These are phyloP conservation scores for Penicillium sp. DNA, from an alignment of 2,329 filamentous ascomycete species.

Conservation along the genomic window DNA sequence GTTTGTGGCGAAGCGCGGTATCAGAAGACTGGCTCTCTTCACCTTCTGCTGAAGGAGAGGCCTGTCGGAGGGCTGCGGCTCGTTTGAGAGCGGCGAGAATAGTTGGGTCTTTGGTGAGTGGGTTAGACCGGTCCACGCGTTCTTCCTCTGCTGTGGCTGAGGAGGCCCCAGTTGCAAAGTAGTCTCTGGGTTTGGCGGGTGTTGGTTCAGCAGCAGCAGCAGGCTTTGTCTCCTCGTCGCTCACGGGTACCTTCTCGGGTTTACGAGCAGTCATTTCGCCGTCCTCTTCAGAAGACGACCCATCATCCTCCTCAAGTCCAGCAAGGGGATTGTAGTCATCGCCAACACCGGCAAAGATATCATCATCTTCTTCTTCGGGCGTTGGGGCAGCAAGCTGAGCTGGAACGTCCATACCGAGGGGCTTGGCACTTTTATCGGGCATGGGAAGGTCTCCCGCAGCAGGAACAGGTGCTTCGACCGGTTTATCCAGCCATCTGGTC, in stretches of 20 bases:
- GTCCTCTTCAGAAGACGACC: constrained; percentile 43
- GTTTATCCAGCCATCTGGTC: constrained; percentile 51
- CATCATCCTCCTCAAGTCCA: constrained; percentile 49
- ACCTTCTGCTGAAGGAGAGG: constrained; percentile 43
- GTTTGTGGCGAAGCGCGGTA: constrained; percentile 65
- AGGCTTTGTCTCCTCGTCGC: constrained; percentile 11
- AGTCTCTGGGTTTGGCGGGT: constrained; percentile 45
- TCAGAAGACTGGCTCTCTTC: constrained; percentile 55
- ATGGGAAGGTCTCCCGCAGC: constrained; percentile 32
- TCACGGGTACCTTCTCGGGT: constrained; percentile 6
- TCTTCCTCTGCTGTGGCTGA: constrained; percentile 48
- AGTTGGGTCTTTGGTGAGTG: constrained; percentile 65
- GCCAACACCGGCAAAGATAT: constrained; percentile 61
- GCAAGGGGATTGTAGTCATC: constrained; percentile 59
- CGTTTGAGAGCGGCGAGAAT: constrained; percentile 82
- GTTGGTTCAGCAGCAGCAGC: not conserved
- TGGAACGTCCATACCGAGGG: constrained; percentile 51
- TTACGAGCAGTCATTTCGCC: constrained; percentile 27
- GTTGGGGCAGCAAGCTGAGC: constrained; percentile 37
- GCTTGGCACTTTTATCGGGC: constrained; percentile 46
- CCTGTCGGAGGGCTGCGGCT: constrained; percentile 60
- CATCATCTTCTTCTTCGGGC: constrained; percentile 51
- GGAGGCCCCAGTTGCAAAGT: constrained; percentile 34
- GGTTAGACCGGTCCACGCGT: constrained; percentile 35
- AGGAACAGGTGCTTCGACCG: constrained; percentile 26